Evolutionary conservation across 176 grass and related monocot species (phyloP).

Genomic region (Zoysia pacifica): DNA sequence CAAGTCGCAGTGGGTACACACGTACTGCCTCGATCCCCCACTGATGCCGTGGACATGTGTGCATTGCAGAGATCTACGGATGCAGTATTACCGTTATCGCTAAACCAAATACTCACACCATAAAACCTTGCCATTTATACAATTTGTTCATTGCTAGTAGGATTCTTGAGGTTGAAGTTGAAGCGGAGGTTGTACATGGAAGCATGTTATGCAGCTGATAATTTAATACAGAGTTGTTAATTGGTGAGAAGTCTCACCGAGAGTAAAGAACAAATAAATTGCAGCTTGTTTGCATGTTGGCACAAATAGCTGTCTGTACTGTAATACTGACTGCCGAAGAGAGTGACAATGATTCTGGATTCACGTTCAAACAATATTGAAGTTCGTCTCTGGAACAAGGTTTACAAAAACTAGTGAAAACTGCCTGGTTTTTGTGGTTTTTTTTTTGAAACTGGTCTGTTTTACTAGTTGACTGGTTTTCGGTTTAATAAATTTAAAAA

Average conservation of each 20-base stretch:
- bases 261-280: neutral
- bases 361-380: too few species aligned
- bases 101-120: neutral
- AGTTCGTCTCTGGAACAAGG: too few species aligned
- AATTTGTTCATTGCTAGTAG: neutral
- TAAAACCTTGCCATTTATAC: neutral
- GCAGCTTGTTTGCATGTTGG: neutral
- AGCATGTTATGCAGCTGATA: neutral
- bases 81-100: slow-evolving; percentile 63
- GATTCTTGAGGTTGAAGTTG: neutral
- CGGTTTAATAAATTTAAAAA: too few species aligned
- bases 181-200: neutral
- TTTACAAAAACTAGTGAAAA: too few species aligned
- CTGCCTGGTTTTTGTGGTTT: too few species aligned
- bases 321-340: neutral
- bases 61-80: slow-evolving; percentile 66
- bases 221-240: neutral
- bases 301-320: neutral
- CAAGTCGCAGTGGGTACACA: slow-evolving; percentile 71
- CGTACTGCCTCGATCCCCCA: slow-evolving; percentile 84
- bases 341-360: too few species aligned
- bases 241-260: neutral
- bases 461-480: too few species aligned
- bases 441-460: too few species aligned
- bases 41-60: slow-evolving; percentile 67